phyloP scores from a whole-genome alignment of 495 filamentous ascomycete species.

The Aspergillus conjunctus region DNA sequence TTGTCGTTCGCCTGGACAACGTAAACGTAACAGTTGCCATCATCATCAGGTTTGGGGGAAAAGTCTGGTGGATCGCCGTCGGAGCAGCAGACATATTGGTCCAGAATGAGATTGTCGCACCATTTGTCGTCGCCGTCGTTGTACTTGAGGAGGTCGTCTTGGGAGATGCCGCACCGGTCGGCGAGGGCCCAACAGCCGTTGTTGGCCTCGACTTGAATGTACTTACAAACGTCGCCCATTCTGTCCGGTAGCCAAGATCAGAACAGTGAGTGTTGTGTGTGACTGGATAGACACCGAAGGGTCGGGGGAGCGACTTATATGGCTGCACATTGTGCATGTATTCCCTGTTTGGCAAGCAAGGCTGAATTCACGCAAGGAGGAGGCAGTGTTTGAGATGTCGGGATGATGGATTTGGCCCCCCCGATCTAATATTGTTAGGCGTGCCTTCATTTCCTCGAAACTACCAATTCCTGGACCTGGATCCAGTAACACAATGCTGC shows the following conservation, averaged over 20 bases:
- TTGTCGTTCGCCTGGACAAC: neutral
- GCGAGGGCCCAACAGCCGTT: neutral
- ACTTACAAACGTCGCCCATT: neutral
- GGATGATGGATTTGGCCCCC: neutral
- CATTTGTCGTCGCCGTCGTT: neutral
- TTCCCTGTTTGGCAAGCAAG: neutral
- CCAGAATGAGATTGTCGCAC: neutral
- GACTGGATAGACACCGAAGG: neutral
- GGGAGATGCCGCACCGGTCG: neutral
- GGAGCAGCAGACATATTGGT: conserved; percentile 11
- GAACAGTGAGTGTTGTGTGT: neutral
- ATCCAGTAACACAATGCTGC: neutral
- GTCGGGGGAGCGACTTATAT: neutral
- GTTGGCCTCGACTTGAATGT: neutral
- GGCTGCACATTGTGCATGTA: neutral
- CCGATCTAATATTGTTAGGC: neutral
- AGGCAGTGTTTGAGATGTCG: neutral
- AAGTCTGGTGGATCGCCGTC: conserved; percentile 1
- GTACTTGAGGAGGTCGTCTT: neutral
- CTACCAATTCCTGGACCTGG: neutral
- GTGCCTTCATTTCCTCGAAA: neutral
- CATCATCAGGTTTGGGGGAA: conserved; percentile 1
- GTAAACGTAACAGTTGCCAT: conserved; percentile 5
- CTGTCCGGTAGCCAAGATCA: neutral
- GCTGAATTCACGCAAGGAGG: neutral